A percentile compares a stretch with the other conserved stretches of the same genome.
These are phyloP conservation scores for Escovopsis weberi DNA, from an alignment of 2,329 filamentous ascomycete genomes.

Conservation along the genomic window DNA sequence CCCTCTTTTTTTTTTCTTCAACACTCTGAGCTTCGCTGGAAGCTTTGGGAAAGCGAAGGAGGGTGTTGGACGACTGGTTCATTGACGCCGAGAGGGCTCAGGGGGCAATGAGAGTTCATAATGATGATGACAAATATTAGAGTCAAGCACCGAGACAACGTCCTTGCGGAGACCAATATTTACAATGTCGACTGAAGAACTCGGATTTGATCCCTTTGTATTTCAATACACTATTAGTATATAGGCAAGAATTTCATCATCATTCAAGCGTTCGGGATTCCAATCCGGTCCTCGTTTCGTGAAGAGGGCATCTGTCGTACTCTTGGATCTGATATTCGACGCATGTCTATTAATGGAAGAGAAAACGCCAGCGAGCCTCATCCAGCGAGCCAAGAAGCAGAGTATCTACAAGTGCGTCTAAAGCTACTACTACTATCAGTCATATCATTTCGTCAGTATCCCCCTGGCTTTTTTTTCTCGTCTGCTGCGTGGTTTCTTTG, in stretches of 20 bases:
- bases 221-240: too few species aligned
- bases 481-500: background rate
- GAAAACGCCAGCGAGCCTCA: background rate
- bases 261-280: too few species aligned
- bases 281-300: too few species aligned
- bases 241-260: too few species aligned
- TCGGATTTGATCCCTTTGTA: background rate
- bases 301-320: too few species aligned
- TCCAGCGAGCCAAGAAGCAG: background rate
- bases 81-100: constrained; percentile 19
- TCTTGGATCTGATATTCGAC: background rate
- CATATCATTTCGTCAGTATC: too few species aligned
- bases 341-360: background rate
- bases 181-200: constrained; percentile 6
- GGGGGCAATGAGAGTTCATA: constrained; percentile 34
- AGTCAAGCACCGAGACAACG: constrained; percentile 85
- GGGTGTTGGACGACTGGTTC: too few species aligned
- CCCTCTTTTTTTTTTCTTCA: constrained; percentile 8
- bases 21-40: constrained; percentile 28
- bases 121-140: constrained; percentile 90
- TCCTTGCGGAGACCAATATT: constrained; percentile 17
- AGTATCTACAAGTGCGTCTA: background rate
- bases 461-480: too few species aligned
- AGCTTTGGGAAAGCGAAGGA: constrained; percentile 13
- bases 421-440: too few species aligned